These are phyloP conservation scores for Coemansia sp. DNA, from an alignment of 192 early-diverging fungal species.

Conservation along the genomic window DNA sequence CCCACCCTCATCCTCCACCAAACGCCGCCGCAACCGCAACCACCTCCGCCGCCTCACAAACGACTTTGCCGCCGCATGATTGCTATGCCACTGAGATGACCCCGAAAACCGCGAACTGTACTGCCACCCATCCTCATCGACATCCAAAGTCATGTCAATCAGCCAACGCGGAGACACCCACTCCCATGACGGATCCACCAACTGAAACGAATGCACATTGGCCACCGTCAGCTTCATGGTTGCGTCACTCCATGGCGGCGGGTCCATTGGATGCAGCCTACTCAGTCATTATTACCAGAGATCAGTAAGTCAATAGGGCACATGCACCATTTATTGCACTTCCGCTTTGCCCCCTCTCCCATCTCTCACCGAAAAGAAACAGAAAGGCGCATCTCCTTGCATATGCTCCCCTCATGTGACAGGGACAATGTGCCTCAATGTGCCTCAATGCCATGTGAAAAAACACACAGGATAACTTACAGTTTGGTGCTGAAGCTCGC, in stretches of 20 bases:
- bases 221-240: conserved; percentile 38
- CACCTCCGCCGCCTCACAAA: conserved; percentile 23
- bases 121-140: conserved; percentile 52
- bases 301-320: conserved; percentile 9
- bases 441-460: not conserved
- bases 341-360: not conserved
- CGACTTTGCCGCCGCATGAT: conserved; percentile 10
- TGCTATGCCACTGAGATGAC: conserved; percentile 13
- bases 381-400: not conserved
- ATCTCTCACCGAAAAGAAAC: not conserved
- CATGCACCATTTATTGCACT: not conserved
- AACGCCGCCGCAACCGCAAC: conserved; percentile 6
- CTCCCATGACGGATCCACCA: conserved; percentile 47
- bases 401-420: not conserved
- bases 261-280: conserved; percentile 48
- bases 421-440: not conserved
- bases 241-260: conserved; percentile 48
- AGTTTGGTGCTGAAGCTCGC: conserved; percentile 44
- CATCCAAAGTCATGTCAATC: conserved; percentile 50
- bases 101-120: conserved; percentile 38
- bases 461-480: conserved; percentile 22
- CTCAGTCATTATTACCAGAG: not conserved
- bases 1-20: too few species aligned
- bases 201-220: conserved; percentile 51
- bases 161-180: conserved; percentile 52